Base-by-base conservation (phyloP, 2,329 filamentous ascomycete species). In the Volutella citrinella region DNA sequence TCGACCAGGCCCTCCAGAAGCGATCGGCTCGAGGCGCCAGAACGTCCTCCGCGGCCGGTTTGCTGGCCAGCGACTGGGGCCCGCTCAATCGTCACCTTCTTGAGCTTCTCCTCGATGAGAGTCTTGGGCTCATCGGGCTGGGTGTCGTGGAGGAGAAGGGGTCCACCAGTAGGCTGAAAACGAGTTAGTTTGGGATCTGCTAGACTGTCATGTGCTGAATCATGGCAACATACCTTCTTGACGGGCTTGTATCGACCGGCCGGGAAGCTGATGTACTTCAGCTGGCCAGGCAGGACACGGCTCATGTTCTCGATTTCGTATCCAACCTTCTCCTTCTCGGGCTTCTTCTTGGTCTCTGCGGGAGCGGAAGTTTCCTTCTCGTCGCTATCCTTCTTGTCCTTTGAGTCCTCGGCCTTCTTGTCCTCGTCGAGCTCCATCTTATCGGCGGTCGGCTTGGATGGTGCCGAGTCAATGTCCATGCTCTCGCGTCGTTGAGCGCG, bases 231-330 rank as follows among this genome's bases (percentile, higher is more conserved):
- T 68, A 91, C 87, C 79, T 95, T 76, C 64, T 80, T 80, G 41
- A 97, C 90, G 21, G 93, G 91, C 72, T 86, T 87, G 66, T 96
- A 98, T 51, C 94, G 82, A 27, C 87, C 86, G 45, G 87, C 78
- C 30, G 87, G 80, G 73, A 98, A 95, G 63, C 81, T 95, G 56
- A 98, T 87, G 63, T 91, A 96, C 70, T 95, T 95, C 56, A 97
- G 78, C 68, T 98, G 93, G 28, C 80, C 79, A 2, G 90, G 93
- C 29, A 98, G 78, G 21, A 98, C 89, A 52, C 93, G 80, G 34
- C 86, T 94, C 88, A 98, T 94, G 71, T 98, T 98, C 58, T 93
- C 87, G 43, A 98, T 77, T 46, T 96, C 89, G 60, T 93, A 96
- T 49, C 93, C 93, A 39, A 95, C 78, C 77, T 95, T 97, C 69